phyloP scores from a whole-genome alignment of 495 filamentous ascomycete species.

The Achaetomiella virescens region DNA sequence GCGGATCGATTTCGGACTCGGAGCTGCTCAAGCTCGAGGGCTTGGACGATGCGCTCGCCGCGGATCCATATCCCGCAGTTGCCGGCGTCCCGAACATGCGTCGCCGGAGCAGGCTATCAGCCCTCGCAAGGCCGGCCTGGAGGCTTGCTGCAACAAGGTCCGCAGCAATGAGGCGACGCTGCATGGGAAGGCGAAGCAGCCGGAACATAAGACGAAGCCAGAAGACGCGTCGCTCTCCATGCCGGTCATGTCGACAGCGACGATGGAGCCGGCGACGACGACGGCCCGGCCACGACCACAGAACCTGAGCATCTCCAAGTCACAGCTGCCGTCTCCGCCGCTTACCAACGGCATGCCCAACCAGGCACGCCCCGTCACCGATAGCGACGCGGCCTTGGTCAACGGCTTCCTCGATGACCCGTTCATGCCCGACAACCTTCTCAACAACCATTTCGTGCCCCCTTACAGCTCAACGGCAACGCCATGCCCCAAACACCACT shows the following conservation, averaged over 20 bases:
- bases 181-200: slow-evolving; percentile 13
- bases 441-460: slow-evolving; percentile 18
- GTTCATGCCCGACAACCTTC: slow-evolving; percentile 16
- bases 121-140: slow-evolving; percentile 24
- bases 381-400: slow-evolving; percentile 18
- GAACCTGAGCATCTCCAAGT: slow-evolving; percentile 14
- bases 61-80: slow-evolving; percentile 21
- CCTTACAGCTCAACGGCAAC: slow-evolving; percentile 11
- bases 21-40: slow-evolving; percentile 43
- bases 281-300: slow-evolving; percentile 11
- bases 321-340: slow-evolving; percentile 30
- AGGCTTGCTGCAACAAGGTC: slow-evolving; percentile 23
- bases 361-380: not conserved
- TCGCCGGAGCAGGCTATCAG: slow-evolving; percentile 21
- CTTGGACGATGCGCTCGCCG: slow-evolving; percentile 37
- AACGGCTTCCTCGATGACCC: slow-evolving; percentile 35
- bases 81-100: slow-evolving; percentile 25
- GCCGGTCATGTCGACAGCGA: slow-evolving; percentile 20
- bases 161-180: slow-evolving; percentile 25
- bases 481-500: slow-evolving; percentile 28
- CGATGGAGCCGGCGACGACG: slow-evolving; percentile 14
- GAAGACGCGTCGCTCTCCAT: not conserved
- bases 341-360: slow-evolving; percentile 29
- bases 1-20: slow-evolving; percentile 42
- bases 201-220: not conserved